Conservation (phyloP, 2,329 filamentous ascomycete genomes). For the Fusarium pseudoanthophilum region DNA sequence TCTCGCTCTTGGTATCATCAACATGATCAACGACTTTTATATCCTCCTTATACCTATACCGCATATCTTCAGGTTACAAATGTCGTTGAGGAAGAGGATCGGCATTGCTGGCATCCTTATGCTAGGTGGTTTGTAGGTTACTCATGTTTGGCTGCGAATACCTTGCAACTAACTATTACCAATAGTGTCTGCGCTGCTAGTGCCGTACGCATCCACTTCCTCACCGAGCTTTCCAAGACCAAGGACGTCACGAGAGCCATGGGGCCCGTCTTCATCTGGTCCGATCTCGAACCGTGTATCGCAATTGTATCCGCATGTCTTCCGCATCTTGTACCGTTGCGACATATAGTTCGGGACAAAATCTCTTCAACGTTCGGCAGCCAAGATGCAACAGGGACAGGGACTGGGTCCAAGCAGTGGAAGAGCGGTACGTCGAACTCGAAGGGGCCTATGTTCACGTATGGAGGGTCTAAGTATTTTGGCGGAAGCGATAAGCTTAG, state of each 20-base stretch:
- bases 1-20: neutral
- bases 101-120: neutral
- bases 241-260: neutral
- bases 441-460: neutral
- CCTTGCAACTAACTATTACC: rapidly evolving
- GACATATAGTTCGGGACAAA: neutral
- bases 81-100: neutral
- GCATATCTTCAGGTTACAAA: neutral
- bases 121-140: neutral
- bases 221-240: neutral
- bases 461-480: neutral
- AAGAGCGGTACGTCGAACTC: neutral
- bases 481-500: neutral
- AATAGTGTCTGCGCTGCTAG: neutral
- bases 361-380: neutral
- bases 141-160: neutral
- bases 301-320: neutral
- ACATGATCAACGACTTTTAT: neutral
- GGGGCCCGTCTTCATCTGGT: neutral
- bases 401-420: neutral
- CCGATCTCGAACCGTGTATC: neutral
- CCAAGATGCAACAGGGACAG: neutral
- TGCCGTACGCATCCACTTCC: neutral
- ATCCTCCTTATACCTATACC: neutral
- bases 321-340: neutral